Percentiles rank a stretch among this genome's conserved stretches.
Evolutionary conservation across 2,329 filamentous ascomycete genomes (phyloP).

Genomic region (Penicillium sp.): DNA sequence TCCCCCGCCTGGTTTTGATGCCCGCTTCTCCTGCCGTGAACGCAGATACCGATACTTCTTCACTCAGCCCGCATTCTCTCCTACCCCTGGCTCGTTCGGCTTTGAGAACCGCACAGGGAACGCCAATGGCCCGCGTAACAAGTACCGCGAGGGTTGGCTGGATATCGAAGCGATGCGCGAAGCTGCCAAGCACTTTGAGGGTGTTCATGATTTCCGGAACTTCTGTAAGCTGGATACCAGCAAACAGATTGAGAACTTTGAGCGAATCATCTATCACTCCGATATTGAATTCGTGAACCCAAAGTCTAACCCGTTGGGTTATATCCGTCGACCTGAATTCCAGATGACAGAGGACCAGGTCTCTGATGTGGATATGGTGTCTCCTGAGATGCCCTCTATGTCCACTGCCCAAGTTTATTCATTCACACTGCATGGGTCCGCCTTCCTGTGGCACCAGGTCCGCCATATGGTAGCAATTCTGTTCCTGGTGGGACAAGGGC

Average conservation of each 20-base stretch:
- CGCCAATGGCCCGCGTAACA: slow-evolving; percentile 21
- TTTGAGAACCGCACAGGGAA: slow-evolving; percentile 35
- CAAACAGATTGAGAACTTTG: slow-evolving; percentile 84
- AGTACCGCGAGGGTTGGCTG: slow-evolving; percentile 66
- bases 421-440: slow-evolving; percentile 82
- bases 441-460: slow-evolving; percentile 98
- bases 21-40: slow-evolving; percentile 87
- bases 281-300: slow-evolving; percentile 66
- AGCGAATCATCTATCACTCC: slow-evolving; percentile 71
- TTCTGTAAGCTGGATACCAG: slow-evolving; percentile 89
- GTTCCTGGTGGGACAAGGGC: slow-evolving; percentile 86
- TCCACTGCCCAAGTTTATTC: slow-evolving; percentile 66
- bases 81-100: slow-evolving; percentile 55
- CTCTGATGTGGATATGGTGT: slow-evolving; percentile 13
- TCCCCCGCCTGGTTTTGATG: slow-evolving; percentile 75
- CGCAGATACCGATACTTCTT: slow-evolving; percentile 96
- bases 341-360: slow-evolving; percentile 27
- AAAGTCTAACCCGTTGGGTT: slow-evolving; percentile 53
- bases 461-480: slow-evolving; percentile 87
- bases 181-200: slow-evolving; percentile 74
- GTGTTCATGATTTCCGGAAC: slow-evolving; percentile 90
- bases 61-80: slow-evolving; percentile 82
- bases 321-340: slow-evolving; percentile 50
- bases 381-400: slow-evolving; percentile 29
- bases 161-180: slow-evolving; percentile 81